Base-by-base conservation (phyloP, 2,329 filamentous ascomycete species). In the Camptophora hylomeconis region DNA sequence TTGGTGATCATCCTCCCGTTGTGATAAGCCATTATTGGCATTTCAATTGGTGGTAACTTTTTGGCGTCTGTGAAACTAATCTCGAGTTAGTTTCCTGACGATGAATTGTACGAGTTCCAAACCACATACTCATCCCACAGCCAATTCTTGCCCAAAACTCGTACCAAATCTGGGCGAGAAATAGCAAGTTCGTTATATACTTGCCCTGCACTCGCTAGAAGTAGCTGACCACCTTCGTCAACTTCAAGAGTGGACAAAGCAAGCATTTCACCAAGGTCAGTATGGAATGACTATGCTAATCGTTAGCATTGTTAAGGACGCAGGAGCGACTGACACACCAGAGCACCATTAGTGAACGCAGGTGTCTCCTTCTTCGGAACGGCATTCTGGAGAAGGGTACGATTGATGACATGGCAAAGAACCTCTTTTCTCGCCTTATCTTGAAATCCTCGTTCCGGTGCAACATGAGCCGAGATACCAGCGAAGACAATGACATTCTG, bases 1-100 rank as follows among this genome's bases (percentile, higher is more conserved):
- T 76, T 70, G 17, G 77, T 60, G 5, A 70, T 50, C 1, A 76
- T 48, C 1, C 69, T 59, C n/a, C n/a, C n/a, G n/a, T n/a, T n/a
- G n/a, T n/a, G n/a, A n/a, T n/a, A n/a, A n/a, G n/a, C n/a, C n/a
- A n/a, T n/a, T n/a, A n/a, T n/a, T n/a, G n/a, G n/a, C n/a, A n/a
- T n/a, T n/a, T n/a, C n/a, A n/a, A n/a, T n/a, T n/a, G n/a, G n/a
- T n/a, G n/a, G n/a, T n/a, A n/a, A n/a, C n/a, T n/a, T n/a, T n/a
- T n/a, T n/a, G n/a, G n/a, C n/a, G n/a, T n/a, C n/a, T n/a, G n/a
- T n/a, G n/a, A n/a, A n/a, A n/a, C n/a, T n/a, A n/a, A n/a, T n/a
- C n/a, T n/a, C n/a, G n/a, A n/a, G n/a, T n/a, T n/a, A n/a, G n/a
- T n/a, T n/a, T n/a, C n/a, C n/a, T n/a, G n/a, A n/a, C n/a, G n/a